Percentiles rank a stretch among this genome's conserved stretches.
Conservation (phyloP, 2,329 filamentous ascomycete genomes). For the Aspergillus melleus region DNA sequence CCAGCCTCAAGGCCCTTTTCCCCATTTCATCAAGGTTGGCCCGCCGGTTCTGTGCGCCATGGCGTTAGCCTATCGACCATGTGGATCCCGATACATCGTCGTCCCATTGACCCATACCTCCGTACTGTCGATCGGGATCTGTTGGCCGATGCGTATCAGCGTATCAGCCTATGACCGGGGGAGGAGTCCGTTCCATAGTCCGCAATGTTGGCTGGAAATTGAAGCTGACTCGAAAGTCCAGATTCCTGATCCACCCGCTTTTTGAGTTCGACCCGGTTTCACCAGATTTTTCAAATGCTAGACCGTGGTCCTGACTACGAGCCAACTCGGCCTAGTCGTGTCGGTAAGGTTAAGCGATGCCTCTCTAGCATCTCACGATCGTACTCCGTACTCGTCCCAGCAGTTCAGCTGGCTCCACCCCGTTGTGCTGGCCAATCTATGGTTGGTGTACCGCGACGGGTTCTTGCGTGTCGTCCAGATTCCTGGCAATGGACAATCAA, state of each 20-base stretch:
- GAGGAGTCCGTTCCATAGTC: neutral
- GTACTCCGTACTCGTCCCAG: neutral
- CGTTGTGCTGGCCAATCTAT: neutral
- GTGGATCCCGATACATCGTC: neutral
- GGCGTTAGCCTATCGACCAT: neutral
- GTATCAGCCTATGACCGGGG: neutral
- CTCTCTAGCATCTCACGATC: neutral
- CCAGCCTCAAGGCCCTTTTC: neutral
- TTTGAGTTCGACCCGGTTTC: neutral
- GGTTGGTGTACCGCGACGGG: neutral
- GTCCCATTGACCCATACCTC: too few relatives aligned
- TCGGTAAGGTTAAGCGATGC: neutral
- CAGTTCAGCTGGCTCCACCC: neutral
- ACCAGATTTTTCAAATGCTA: neutral
- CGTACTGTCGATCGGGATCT: neutral
- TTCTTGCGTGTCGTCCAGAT: neutral
- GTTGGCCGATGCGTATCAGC: neutral
- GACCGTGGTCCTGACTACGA: neutral
- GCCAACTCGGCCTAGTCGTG: neutral
- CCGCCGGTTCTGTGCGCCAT: neutral
- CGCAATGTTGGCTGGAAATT: neutral
- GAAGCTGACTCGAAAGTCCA: neutral
- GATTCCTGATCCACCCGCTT: neutral
- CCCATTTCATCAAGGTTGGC: neutral
- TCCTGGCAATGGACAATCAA: neutral